Evolutionary conservation across 2,329 filamentous ascomycete species (phyloP), one percentile per base, ranked within the genome.

Genomic region (Ceratocystiopsis brevicomis): DNA sequence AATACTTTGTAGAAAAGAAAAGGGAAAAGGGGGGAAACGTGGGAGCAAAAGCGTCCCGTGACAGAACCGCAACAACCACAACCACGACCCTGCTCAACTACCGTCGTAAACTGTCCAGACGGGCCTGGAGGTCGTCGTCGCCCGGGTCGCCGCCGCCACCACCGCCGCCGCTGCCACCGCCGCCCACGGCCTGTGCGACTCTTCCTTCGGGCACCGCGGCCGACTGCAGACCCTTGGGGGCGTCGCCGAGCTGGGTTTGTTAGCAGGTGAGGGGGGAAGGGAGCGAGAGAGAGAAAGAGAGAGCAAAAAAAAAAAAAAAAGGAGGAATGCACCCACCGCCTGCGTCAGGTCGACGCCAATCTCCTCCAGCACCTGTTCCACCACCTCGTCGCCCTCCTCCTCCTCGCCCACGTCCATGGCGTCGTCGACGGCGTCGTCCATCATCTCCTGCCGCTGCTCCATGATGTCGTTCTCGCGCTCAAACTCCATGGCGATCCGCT

Each of bases 381-480:
- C 86, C 13, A 96, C 83, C 58, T 98, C 90, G 53, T 98, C 90
- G 33, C 87, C 84, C 59, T 96, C 90, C 53, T 94, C 90, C 56
- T 98, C 90, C 48, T 93, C 77, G 15, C 74, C 76, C 35, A 93
- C 68, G 19, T 92, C 90, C 54, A 90, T 95, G 41, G 88, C 87
- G 59, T 98, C 90, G 57, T 98, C 90, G 47, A 98, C 90, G 17
- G 86, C 88, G 61, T 96, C 90, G 57, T 96, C 88, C 90, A 98
- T 96, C 83, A 98, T 95, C 61, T 96, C 90, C 60, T 96, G 87
- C 50, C 90, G 75, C 63, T 96, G 86, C 53, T 98, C 90, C 90
- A 98, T 98, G 46, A 98, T 87, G 56, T 96, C 90, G 62, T 96
- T 98, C 62, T 98, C 90, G 54, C 84, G 80, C 64, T 98, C 90